These are phyloP conservation scores for Candida sojae DNA, from an alignment of 1,139 yeast species.

Conservation along the genomic window DNA sequence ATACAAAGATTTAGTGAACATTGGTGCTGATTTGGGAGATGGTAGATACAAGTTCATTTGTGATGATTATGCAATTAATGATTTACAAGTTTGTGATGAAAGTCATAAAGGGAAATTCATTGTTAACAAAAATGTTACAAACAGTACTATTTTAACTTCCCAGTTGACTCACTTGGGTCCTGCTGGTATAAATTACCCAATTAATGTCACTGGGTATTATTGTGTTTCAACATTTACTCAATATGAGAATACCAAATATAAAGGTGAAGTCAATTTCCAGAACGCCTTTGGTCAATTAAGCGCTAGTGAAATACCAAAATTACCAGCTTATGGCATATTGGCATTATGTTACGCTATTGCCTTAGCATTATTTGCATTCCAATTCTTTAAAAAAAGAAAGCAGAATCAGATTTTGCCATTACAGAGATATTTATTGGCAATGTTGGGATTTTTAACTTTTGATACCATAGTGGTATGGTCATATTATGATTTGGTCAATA, in stretches of 20 bases:
- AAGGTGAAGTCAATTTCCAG: constrained; percentile 74
- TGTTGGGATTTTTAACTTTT: constrained; percentile 77
- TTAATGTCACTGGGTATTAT: constrained; percentile 82
- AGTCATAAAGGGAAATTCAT: constrained; percentile 64
- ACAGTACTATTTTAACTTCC: constrained; percentile 58
- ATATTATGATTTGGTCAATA: constrained; percentile 80
- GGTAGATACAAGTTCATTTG: constrained; percentile 62
- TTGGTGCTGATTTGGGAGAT: constrained; percentile 55
- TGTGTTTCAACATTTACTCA: constrained; percentile 75
- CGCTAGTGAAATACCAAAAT: constrained; percentile 88
- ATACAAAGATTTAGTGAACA: constrained; percentile 67
- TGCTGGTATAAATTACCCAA: constrained; percentile 61
- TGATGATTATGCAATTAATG: constrained; percentile 67
- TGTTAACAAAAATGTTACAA: constrained; percentile 44
- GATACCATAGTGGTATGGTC: constrained; percentile 93
- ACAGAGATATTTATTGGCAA: constrained; percentile 86
- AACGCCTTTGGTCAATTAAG: constrained; percentile 89
- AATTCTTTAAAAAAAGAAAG: constrained; percentile 77
- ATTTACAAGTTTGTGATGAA: constrained; percentile 51
- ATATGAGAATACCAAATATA: constrained; percentile 45
- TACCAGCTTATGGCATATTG: constrained; percentile 84
- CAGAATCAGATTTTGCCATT: constrained; percentile 81
- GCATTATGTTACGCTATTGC: constrained; percentile 84
- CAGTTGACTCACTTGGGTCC: constrained; percentile 59
- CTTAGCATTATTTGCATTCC: constrained; percentile 79